Evolutionary conservation across 225 moss, liverwort and hornwort genomes (phyloP).

Genomic region (Takakia lepidozioides): DNA sequence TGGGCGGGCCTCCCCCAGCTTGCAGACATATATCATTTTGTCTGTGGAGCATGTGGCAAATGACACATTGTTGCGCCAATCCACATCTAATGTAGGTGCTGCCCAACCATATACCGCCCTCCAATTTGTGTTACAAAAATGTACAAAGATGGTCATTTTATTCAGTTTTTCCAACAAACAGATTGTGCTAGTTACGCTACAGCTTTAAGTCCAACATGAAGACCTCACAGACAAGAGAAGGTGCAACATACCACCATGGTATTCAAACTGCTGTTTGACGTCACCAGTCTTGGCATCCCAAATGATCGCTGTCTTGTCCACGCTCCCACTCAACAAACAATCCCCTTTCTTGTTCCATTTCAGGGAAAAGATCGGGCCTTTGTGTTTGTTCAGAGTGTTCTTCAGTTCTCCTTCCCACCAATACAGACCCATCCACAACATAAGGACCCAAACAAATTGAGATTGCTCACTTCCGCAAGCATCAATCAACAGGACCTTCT

Average conservation of each 20-base stretch:
- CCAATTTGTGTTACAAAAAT: no score
- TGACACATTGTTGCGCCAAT: slow-evolving; percentile 96
- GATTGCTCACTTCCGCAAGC: no score
- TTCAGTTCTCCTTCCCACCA: slow-evolving; percentile 77
- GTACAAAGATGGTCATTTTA: no score
- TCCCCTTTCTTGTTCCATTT: slow-evolving; percentile 99
- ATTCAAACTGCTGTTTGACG: slow-evolving; percentile 98
- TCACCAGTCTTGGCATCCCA: slow-evolving; percentile 99
- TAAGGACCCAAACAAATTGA: no score
- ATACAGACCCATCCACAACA: not conserved
- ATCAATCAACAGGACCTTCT: no score
- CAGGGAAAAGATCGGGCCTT: slow-evolving; percentile 94
- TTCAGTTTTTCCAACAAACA: no score
- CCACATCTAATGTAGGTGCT: slow-evolving; percentile 98
- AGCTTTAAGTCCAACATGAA: no score
- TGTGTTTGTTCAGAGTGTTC: slow-evolving; percentile 93
- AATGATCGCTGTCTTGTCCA: slow-evolving; percentile 97
- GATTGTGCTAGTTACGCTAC: no score
- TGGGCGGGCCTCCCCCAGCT: slow-evolving; percentile 88
- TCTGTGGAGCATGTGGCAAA: slow-evolving; percentile 99
- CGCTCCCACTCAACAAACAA: slow-evolving; percentile 95
- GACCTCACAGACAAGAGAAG: no score
- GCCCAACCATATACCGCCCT: slow-evolving; percentile 35
- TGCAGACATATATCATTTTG: slow-evolving; percentile 99
- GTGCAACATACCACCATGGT: slow-evolving; percentile 59